Evolutionary conservation across 2,329 filamentous ascomycete species (phyloP).

Genomic region (Beauveria sp.): DNA sequence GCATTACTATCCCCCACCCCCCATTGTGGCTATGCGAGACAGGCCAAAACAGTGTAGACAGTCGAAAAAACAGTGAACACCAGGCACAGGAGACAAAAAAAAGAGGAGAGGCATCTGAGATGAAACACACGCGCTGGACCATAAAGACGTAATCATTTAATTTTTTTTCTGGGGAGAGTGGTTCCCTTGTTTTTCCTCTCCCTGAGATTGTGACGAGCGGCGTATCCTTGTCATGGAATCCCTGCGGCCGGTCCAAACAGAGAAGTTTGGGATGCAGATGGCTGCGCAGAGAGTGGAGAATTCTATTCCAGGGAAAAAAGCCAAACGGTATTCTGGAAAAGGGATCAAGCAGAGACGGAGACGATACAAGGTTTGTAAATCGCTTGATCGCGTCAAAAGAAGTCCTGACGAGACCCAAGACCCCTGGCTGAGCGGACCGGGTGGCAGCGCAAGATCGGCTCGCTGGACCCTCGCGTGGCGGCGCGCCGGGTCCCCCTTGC

Average conservation of each 20-base stretch:
- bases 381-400: neutral
- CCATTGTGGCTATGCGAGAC: slow-evolving; percentile 9
- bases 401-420: neutral
- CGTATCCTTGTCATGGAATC: neutral
- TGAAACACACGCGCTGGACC: slow-evolving; percentile 3
- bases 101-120: neutral
- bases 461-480: neutral
- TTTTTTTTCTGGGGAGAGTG: neutral
- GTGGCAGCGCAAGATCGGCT: neutral
- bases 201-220: slow-evolving; percentile 1
- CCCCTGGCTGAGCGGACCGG: neutral
- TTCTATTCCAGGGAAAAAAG: neutral
- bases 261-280: neutral
- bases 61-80: neutral
- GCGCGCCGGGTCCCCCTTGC: neutral
- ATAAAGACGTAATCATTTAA: neutral
- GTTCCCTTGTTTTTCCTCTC: neutral
- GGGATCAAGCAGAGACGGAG: neutral
- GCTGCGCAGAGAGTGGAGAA: neutral
- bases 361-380: neutral
- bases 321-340: neutral
- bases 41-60: neutral
- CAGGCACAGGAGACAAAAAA: neutral
- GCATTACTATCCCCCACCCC: neutral
- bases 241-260: neutral